A percentile compares a stretch with the other conserved stretches of the same genome.
Conservation (phyloP, 2,329 filamentous ascomycete species). For the Diaporthe batatas region DNA sequence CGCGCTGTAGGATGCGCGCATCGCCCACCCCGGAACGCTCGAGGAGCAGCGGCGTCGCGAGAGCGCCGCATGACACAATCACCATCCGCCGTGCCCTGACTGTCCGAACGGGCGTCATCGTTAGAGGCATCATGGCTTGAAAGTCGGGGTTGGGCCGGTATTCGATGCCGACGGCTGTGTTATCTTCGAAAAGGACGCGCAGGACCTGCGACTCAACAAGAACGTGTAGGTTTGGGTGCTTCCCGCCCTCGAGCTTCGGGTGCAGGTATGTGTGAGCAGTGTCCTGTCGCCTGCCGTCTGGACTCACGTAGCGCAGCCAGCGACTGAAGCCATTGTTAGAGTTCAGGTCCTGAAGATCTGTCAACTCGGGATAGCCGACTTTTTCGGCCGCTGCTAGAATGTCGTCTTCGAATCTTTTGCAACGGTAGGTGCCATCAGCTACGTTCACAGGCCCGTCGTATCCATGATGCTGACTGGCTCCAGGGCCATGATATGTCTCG, state of each 20-base stretch:
- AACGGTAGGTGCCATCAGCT: constrained; percentile 59
- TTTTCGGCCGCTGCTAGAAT: constrained; percentile 59
- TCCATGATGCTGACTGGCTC: constrained; percentile 56
- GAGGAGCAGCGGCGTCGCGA: constrained; percentile 67
- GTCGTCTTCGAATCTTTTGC: constrained; percentile 53
- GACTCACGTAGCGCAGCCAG: constrained; percentile 50
- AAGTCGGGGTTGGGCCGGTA: constrained; percentile 62
- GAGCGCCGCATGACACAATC: constrained; percentile 61
- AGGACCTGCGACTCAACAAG: constrained; percentile 50
- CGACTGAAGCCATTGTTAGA: constrained; percentile 51
- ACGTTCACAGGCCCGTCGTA: constrained; percentile 62
- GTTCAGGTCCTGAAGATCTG: constrained; percentile 64
- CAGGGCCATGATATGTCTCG: constrained; percentile 45
- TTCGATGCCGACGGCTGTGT: constrained; percentile 67
- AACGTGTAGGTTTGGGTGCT: constrained; percentile 51
- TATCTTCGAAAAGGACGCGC: constrained; percentile 66
- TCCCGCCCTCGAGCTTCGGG: constrained; percentile 47
- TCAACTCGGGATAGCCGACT: constrained; percentile 61
- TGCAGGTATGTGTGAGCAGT: constrained; percentile 49
- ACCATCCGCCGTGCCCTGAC: constrained; percentile 70
- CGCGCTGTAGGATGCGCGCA: constrained; percentile 56
- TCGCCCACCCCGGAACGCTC: constrained; percentile 73
- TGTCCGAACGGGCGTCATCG: constrained; percentile 47
- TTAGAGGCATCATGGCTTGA: constrained; percentile 45
- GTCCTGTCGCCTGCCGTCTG: constrained; percentile 54